These are phyloP conservation scores for Mycena indigotica DNA, from an alignment of 768 basidiomycete species.

Conservation along the genomic window DNA sequence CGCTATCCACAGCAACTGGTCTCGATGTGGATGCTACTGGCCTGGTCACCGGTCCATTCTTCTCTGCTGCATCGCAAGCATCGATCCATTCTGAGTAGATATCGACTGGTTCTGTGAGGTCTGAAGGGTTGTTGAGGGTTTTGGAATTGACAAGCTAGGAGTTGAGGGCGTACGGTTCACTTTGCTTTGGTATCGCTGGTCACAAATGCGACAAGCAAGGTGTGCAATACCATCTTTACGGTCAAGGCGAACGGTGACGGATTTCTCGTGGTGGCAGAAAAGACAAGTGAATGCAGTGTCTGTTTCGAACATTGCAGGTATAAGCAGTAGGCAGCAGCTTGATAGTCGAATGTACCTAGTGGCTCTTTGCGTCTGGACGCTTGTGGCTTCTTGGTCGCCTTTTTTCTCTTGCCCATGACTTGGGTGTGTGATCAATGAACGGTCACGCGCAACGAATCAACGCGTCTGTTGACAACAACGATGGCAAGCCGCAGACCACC, in stretches of 20 bases:
- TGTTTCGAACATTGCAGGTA: conserved; percentile 30
- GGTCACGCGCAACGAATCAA: conserved; percentile 15
- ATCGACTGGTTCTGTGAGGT: conserved; percentile 85
- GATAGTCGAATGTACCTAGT: conserved; percentile 57
- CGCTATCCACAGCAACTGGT: conserved; percentile 50
- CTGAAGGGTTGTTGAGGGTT: conserved; percentile 39
- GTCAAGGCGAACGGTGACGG: conserved; percentile 82
- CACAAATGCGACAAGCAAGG: conserved; percentile 81
- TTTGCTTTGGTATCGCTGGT: conserved; percentile 86
- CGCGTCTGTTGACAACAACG: conserved; percentile 26
- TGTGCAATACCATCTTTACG: conserved; percentile 83
- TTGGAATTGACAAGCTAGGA: conserved; percentile 4
- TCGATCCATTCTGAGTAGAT: conserved; percentile 94
- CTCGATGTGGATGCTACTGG: conserved; percentile 63
- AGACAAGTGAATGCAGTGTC: conserved; percentile 85
- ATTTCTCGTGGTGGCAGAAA: conserved; percentile 89
- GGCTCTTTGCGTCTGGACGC: conserved; percentile 68
- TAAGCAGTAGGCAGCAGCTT: background rate
- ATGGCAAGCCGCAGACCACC: conserved; percentile 71
- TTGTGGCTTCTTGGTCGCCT: conserved; percentile 80
- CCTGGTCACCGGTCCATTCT: conserved; percentile 57
- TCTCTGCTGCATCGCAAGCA: conserved; percentile 81
- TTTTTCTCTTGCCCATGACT: conserved; percentile 87
- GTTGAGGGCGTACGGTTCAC: conserved; percentile 64
- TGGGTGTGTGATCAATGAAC: conserved; percentile 28